phyloP scores from a whole-genome alignment of 805 yeast genomes.

The Lipomyces lipofer region DNA sequence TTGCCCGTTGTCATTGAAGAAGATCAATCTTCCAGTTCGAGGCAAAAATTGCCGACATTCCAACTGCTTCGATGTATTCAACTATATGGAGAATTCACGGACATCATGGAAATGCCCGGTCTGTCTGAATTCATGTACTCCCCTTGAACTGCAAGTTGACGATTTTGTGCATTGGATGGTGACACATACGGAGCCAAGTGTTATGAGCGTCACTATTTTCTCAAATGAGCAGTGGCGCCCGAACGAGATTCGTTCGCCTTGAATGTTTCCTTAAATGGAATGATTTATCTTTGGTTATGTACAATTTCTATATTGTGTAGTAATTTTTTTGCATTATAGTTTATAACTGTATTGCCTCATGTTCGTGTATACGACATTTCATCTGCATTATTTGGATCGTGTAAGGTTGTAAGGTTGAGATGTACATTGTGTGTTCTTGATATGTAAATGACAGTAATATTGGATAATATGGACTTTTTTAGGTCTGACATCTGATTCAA shows the following conservation, averaged over 20 bases:
- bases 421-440: too few relatives aligned
- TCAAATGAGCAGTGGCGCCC: neutral
- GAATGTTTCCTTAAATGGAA: neutral
- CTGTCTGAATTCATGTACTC: conserved; percentile 2
- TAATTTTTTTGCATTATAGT: too few relatives aligned
- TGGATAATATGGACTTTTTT: too few relatives aligned
- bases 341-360: too few relatives aligned
- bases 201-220: neutral
- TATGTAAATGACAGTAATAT: too few relatives aligned
- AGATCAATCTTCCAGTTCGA: conserved; percentile 6
- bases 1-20: conserved; percentile 8
- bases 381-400: too few relatives aligned
- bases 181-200: neutral
- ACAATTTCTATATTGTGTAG: neutral
- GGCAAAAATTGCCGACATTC: conserved; percentile 2
- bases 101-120: conserved; percentile 13
- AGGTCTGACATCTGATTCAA: too few relatives aligned
- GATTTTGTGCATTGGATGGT: conserved; percentile 38
- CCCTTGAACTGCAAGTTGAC: conserved; percentile 2
- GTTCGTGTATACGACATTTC: too few relatives aligned
- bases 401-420: too few relatives aligned
- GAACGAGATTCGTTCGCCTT: too few relatives aligned
- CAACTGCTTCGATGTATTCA: conserved; percentile 7
- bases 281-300: neutral
- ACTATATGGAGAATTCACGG: conserved; percentile 1